Evolutionary conservation across 345 rosid species (phyloP).

Genomic region (Sonneratia caseolaris): DNA sequence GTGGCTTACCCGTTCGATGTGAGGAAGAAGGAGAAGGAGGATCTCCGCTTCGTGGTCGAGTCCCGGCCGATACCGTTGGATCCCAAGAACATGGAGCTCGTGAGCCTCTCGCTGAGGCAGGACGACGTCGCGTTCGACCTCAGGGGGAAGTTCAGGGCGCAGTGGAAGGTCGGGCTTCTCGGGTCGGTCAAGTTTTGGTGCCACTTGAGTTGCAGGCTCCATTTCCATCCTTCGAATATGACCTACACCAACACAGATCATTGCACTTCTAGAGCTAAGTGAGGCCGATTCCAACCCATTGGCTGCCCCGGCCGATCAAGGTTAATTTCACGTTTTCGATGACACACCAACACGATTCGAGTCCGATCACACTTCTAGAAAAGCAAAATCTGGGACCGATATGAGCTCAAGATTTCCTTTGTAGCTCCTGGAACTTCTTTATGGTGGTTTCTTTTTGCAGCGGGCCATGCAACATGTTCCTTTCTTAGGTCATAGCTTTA

Average conservation of each 20-base stretch:
- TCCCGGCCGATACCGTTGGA: constrained; percentile 55
- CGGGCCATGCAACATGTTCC: too few relatives aligned
- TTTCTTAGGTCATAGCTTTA: too few relatives aligned
- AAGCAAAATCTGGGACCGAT: too few relatives aligned
- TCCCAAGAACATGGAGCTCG: constrained; percentile 26
- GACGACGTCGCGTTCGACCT: constrained; percentile 46
- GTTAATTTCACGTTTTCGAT: too few relatives aligned
- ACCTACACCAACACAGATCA: constrained; percentile 17
- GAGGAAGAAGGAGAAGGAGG: constrained; percentile 29
- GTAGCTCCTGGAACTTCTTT: too few relatives aligned
- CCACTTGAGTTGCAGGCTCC: constrained; percentile 49
- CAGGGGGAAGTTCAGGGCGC: constrained; percentile 46
- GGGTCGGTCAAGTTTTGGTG: constrained; percentile 53
- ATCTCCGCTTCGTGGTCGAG: constrained; percentile 35
- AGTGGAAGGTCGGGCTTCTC: constrained; percentile 62
- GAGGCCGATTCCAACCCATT: background rate
- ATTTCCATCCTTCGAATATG: constrained; percentile 41
- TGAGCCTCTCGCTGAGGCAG: constrained; percentile 29
- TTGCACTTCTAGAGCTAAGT: constrained; percentile 61
- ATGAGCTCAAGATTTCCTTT: too few relatives aligned
- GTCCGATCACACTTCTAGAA: too few relatives aligned
- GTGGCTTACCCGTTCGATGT: constrained; percentile 47
- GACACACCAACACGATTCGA: too few relatives aligned
- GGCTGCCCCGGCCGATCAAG: too few relatives aligned
- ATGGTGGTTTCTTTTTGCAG: too few relatives aligned